Evolutionary conservation across 2,329 filamentous ascomycete species (phyloP), one percentile per base, ranked within the genome.

Genomic region (Trichoderma arundinaceum): DNA sequence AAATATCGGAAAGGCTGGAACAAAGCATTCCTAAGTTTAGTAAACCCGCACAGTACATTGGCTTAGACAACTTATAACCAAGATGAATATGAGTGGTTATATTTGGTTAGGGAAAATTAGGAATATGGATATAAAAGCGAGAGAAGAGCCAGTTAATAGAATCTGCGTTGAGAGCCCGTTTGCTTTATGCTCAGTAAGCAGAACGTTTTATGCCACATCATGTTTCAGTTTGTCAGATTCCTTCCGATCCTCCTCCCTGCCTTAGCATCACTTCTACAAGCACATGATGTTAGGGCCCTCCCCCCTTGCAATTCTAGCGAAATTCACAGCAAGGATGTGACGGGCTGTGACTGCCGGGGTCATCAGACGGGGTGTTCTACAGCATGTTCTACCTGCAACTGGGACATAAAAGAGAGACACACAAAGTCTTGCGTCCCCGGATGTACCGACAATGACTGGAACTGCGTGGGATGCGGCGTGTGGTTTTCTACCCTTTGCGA

Each of bases 401-500:
- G 1, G 8, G 12, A 35, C 13, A 43, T 61, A 17, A 4, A 51
- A 15, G 7, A 44, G 1, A 51, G 38, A 17, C 12, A 19, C 6
- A 61, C 58, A 3, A 51, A 52, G 4, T 32, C 19, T 13, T 32
- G n/a, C 15, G 7, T 5, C 12, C 33, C 22, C 19, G 58, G 58
- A 43, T 61, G 58, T 17, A 61, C 46, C 10, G 48, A 52, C 33
- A 19, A 13, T 2, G 57, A 60, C 44, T 49, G 22, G 57, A n/a
- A 49, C 44, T 61, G 58, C 15, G 13, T 2, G 9, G 48, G 58
- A 22, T 61, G 58, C 2, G 58, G 58, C 35, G 8, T 61, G 5
- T 61, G 58, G 58, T 61, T 51, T 22, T 17, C 22, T 1, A 61
- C 48, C 4, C 58, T 61, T 15, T 61, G 58, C n/a, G 38, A 41